Evolutionary conservation across 1,284 basidiomycete species (phyloP).

Genomic region (Apiotrichum siamense): DNA sequence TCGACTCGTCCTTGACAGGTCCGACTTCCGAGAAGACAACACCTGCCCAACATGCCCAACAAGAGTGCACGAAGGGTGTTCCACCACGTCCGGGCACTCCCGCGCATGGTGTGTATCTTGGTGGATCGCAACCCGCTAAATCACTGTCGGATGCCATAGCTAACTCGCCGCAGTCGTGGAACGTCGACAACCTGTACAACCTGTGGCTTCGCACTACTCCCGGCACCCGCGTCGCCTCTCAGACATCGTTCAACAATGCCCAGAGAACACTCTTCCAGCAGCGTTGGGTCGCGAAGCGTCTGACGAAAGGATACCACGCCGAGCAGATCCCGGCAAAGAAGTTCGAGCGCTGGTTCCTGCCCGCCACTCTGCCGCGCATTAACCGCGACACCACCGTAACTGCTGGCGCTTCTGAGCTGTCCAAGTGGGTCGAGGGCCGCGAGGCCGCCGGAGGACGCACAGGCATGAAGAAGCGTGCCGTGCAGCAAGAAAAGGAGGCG

Average conservation of each 20-base stretch:
- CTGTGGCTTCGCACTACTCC: constrained; percentile 59
- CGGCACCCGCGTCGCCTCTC: constrained; percentile 49
- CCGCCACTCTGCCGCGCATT: constrained; percentile 77
- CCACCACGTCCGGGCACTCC: constrained; percentile 38
- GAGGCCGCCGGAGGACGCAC: constrained; percentile 35
- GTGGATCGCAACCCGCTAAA: not conserved
- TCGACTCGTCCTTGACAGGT: not conserved
- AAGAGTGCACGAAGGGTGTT: constrained; percentile 17
- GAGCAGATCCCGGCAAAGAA: constrained; percentile 88
- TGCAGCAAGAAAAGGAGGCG: constrained; percentile 55
- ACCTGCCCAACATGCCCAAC: constrained; percentile 13
- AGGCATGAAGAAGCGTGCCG: constrained; percentile 48
- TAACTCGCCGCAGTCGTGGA: constrained; percentile 67
- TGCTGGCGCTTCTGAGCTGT: constrained; percentile 50
- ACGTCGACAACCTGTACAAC: constrained; percentile 69
- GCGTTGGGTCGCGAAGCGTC: constrained; percentile 83
- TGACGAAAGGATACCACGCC: constrained; percentile 90
- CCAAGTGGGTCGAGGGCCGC: constrained; percentile 55
- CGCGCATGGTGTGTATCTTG: constrained; percentile 44
- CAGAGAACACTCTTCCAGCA: constrained; percentile 78
- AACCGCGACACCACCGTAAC: constrained; percentile 39
- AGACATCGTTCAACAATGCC: constrained; percentile 58
- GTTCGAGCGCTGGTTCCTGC: constrained; percentile 95
- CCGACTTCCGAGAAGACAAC: not conserved
- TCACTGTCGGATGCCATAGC: not conserved